Conservation (phyloP, 805 yeast species). For the Wickerhamia fluorescens region DNA sequence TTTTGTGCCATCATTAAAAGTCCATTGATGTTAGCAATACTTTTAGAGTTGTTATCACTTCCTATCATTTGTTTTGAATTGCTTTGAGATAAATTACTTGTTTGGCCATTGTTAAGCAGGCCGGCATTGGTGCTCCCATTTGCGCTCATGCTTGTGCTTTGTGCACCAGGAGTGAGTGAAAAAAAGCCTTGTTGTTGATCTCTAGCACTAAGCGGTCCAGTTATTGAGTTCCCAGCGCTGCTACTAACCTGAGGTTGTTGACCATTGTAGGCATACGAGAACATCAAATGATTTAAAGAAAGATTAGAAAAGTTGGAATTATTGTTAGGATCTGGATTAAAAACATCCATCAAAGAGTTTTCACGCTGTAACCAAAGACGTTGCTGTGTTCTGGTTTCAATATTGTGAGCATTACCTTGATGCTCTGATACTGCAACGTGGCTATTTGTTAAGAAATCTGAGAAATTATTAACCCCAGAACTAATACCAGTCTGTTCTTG, state of each 20-base stretch:
- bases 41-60: constrained; percentile 4
- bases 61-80: background rate
- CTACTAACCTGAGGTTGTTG: constrained; percentile 6
- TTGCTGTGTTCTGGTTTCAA: constrained; percentile 74
- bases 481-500: constrained; percentile 1
- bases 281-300: constrained; percentile 34
- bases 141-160: background rate
- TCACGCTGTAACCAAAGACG: constrained; percentile 80
- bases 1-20: constrained; percentile 20
- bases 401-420: constrained; percentile 5
- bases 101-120: background rate
- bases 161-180: constrained; percentile 7
- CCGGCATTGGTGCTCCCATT: constrained; percentile 1
- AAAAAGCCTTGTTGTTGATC: constrained; percentile 3
- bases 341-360: constrained; percentile 57
- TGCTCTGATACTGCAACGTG: constrained; percentile 5
- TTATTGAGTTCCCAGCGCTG: constrained; percentile 12
- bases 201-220: constrained; percentile 3
- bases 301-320: constrained; percentile 31
- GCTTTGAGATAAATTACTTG: background rate
- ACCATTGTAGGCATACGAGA: constrained; percentile 20
- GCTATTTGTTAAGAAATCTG: constrained; percentile 19
- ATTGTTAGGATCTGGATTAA: constrained; percentile 21
- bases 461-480: constrained; percentile 23
- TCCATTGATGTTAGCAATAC: constrained; percentile 20